Evolutionary conservation across 352 stramenopile species (phyloP).

Genomic region (Pythium guiyangense): DNA sequence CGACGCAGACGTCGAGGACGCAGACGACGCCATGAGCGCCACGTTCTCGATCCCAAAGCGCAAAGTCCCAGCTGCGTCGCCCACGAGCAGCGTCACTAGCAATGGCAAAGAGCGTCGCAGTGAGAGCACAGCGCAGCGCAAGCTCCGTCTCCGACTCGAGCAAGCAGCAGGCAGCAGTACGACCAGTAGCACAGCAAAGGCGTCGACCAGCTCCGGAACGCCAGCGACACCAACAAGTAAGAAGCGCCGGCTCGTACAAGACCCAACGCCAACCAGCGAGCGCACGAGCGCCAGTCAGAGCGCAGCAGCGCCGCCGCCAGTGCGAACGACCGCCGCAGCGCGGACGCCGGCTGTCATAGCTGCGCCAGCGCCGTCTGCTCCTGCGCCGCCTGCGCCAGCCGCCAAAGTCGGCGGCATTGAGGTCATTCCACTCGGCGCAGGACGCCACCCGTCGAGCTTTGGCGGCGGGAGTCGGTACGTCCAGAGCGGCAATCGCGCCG

Average conservation of each 20-base stretch:
- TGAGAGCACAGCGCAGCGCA: too few species aligned
- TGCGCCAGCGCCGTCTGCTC: background rate
- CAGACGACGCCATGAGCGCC: conserved; percentile 5
- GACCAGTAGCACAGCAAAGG: too few species aligned
- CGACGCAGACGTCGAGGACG: conserved; percentile 7
- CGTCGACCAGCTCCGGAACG: too few species aligned
- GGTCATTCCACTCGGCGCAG: conserved; percentile 43
- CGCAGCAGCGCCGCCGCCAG: background rate
- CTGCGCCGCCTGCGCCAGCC: background rate
- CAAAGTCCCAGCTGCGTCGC: conserved; percentile 14
- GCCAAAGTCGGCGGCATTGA: conserved; percentile 27
- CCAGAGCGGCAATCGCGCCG: conserved; percentile 48
- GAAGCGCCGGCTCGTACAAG: background rate
- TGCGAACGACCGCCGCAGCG: background rate
- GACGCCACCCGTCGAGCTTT: conserved; percentile 16
- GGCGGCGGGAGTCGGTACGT: conserved; percentile 53
- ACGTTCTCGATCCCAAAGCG: conserved; percentile 30
- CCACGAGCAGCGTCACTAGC: conserved; percentile 5
- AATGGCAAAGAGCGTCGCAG: background rate
- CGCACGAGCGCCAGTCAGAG: background rate
- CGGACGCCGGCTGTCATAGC: too few species aligned
- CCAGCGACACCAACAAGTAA: background rate
- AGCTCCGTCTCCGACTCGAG: too few species aligned
- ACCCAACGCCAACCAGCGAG: background rate
- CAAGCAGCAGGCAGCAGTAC: too few species aligned